These are phyloP conservation scores for Przewalskia tangutica DNA, from an alignment of 257 asterid species.

Conservation along the genomic window DNA sequence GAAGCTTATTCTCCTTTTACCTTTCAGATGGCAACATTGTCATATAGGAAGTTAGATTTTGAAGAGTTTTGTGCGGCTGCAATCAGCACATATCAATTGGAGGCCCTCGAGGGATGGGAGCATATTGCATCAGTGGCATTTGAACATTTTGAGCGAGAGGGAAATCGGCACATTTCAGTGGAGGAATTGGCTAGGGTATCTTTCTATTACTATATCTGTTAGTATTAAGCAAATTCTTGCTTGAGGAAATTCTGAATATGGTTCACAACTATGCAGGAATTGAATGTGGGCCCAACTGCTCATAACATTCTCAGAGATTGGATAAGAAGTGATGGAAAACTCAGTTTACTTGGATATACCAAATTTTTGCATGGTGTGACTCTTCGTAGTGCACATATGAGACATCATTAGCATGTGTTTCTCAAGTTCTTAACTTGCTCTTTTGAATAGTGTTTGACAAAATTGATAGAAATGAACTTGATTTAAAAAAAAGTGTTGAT, in stretches of 20 bases:
- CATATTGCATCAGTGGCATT: constrained; percentile 62
- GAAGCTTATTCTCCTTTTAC: not conserved
- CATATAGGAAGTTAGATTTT: constrained; percentile 63
- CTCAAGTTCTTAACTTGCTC: not conserved
- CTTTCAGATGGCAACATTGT: constrained; percentile 62
- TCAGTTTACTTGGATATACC: constrained; percentile 67
- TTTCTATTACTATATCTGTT: not conserved
- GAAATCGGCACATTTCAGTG: constrained; percentile 67
- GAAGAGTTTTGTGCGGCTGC: constrained; percentile 93
- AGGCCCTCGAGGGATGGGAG: constrained; percentile 82
- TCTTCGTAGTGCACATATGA: constrained; percentile 57
- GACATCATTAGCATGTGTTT: constrained; percentile 36
- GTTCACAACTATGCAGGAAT: constrained; percentile 42
- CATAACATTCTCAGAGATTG: constrained; percentile 71
- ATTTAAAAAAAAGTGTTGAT: not conserved
- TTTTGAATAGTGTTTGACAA: not conserved
- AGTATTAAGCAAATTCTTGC: not conserved
- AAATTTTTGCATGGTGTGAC: constrained; percentile 94
- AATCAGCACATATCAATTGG: constrained; percentile 76
- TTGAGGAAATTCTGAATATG: not conserved
- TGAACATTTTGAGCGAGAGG: constrained; percentile 69
- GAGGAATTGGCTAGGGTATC: constrained; percentile 83
- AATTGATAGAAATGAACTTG: not conserved
- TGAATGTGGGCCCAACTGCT: constrained; percentile 65
- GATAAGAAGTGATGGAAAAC: constrained; percentile 65